These are phyloP conservation scores for Fusarium sarcochroum DNA, from an alignment of 2,329 filamentous ascomycete genomes.

Conservation along the genomic window DNA sequence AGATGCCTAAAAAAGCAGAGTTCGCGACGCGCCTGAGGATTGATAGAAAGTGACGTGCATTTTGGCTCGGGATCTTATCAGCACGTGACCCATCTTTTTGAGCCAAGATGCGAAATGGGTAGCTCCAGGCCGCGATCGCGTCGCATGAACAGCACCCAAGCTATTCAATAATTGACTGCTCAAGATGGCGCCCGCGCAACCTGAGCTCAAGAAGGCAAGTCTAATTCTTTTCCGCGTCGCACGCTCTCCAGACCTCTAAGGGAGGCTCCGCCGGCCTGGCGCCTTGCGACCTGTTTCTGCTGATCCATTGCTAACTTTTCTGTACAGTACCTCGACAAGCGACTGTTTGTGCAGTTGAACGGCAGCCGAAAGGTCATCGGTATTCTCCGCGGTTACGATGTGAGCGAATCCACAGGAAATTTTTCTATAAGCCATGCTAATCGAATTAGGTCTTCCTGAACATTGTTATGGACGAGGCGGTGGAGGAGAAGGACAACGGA, in stretches of 20 bases:
- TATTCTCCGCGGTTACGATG: slow-evolving; percentile 94
- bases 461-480: slow-evolving; percentile 95
- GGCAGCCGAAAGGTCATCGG: slow-evolving; percentile 98
- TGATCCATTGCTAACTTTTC: slow-evolving; percentile 46
- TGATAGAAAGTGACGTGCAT: slow-evolving; percentile 42
- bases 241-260: too few species aligned
- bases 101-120: slow-evolving; percentile 39
- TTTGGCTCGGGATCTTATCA: slow-evolving; percentile 60
- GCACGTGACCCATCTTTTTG: slow-evolving; percentile 60
- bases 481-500: slow-evolving; percentile 92
- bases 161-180: slow-evolving; percentile 48
- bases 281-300: slow-evolving; percentile 3
- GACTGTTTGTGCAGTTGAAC: slow-evolving; percentile 97
- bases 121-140: slow-evolving; percentile 49
- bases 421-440: slow-evolving; percentile 17
- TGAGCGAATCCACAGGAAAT: slow-evolving; percentile 60
- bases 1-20: slow-evolving; percentile 3
- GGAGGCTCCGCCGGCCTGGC: background rate
- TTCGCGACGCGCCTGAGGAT: slow-evolving; percentile 29
- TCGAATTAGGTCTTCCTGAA: slow-evolving; percentile 89
- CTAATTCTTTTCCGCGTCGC: background rate
- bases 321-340: slow-evolving; percentile 95
- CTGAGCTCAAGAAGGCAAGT: slow-evolving; percentile 95
- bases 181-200: slow-evolving; percentile 98
- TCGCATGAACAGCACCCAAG: slow-evolving; percentile 48